Evolutionary conservation across 2,329 filamentous ascomycete genomes (phyloP).

Genomic region (Cladosporium sp.): DNA sequence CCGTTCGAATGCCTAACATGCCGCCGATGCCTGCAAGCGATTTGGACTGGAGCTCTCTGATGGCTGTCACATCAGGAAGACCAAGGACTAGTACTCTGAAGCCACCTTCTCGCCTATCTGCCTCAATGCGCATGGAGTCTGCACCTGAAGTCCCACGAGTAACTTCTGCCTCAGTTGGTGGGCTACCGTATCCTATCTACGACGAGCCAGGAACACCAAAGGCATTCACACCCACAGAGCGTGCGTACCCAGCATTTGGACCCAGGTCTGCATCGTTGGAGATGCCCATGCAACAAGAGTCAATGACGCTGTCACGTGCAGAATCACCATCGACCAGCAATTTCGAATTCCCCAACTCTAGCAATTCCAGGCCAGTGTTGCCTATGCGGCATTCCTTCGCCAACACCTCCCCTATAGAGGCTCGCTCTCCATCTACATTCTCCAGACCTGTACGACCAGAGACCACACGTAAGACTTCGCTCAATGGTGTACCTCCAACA

Average conservation of each 20-base stretch:
- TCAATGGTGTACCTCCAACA: slow-evolving; percentile 23
- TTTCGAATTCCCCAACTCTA: slow-evolving; percentile 17
- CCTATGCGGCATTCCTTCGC: slow-evolving; percentile 23
- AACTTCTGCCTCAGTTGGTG: slow-evolving; percentile 22
- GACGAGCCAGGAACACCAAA: slow-evolving; percentile 37
- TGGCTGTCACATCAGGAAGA: slow-evolving; percentile 21
- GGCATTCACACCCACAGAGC: slow-evolving; percentile 47
- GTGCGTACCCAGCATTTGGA: slow-evolving; percentile 43
- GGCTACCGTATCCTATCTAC: slow-evolving; percentile 21
- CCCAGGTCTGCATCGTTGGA: slow-evolving; percentile 24
- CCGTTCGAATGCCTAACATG: slow-evolving; percentile 21
- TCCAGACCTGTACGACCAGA: slow-evolving; percentile 14
- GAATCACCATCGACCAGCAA: slow-evolving; percentile 27
- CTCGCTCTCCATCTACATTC: slow-evolving; percentile 20
- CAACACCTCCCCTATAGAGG: slow-evolving; percentile 22
- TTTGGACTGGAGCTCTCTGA: slow-evolving; percentile 34
- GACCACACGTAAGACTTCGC: slow-evolving; percentile 13
- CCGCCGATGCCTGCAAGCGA: slow-evolving; percentile 35
- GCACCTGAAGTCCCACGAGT: slow-evolving; percentile 20
- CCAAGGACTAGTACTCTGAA: slow-evolving; percentile 7
- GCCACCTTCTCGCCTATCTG: slow-evolving; percentile 17
- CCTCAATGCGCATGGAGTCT: slow-evolving; percentile 21
- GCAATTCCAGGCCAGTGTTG: slow-evolving; percentile 1
- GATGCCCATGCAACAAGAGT: slow-evolving; percentile 23
- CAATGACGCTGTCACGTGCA: slow-evolving; percentile 22